Evolutionary conservation across 1,284 basidiomycete genomes (phyloP).

Genomic region (Cryptococcus amylolentus): DNA sequence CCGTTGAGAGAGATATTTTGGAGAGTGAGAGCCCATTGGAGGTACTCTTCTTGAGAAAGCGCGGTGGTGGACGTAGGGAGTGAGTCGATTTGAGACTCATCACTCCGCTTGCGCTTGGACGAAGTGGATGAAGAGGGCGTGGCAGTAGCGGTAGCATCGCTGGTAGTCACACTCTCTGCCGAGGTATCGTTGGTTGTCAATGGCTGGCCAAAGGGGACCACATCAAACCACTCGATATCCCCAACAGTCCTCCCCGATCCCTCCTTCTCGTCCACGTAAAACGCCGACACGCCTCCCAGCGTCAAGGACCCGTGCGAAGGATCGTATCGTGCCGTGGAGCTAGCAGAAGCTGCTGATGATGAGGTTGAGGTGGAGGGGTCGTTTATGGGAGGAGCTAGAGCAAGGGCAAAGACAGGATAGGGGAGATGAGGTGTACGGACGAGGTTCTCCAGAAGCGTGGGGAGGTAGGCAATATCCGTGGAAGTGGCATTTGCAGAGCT

Average conservation of each 20-base stretch:
- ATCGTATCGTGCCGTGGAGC: slow-evolving; percentile 19
- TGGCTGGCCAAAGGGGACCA: slow-evolving; percentile 34
- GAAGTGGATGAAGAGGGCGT: not conserved
- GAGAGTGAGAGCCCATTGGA: slow-evolving; percentile 74
- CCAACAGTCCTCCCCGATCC: slow-evolving; percentile 23
- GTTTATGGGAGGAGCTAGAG: slow-evolving; percentile 26
- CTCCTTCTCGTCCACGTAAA: slow-evolving; percentile 19
- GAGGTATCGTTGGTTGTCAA: slow-evolving; percentile 6
- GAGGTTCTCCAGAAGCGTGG: slow-evolving; percentile 38
- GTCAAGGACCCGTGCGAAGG: slow-evolving; percentile 29
- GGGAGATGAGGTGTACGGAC: slow-evolving; percentile 23
- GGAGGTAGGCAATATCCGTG: slow-evolving; percentile 19
- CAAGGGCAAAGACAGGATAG: slow-evolving; percentile 39
- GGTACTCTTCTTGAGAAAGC: slow-evolving; percentile 53
- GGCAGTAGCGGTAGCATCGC: not conserved
- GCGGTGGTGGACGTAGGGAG: slow-evolving; percentile 8
- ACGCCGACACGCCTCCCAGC: slow-evolving; percentile 37
- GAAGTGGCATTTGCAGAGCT: not conserved
- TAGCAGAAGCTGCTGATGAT: slow-evolving; percentile 17
- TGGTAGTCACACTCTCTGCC: not conserved
- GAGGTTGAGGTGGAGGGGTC: slow-evolving; percentile 11
- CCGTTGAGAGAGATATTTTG: slow-evolving; percentile 63
- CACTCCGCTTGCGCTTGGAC: slow-evolving; percentile 4
- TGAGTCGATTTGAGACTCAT: slow-evolving; percentile 4
- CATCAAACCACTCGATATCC: slow-evolving; percentile 42